These are phyloP conservation scores for Isoetes engelmannii DNA, from an alignment of 83 land plant genomes.

Conservation along the genomic window DNA sequence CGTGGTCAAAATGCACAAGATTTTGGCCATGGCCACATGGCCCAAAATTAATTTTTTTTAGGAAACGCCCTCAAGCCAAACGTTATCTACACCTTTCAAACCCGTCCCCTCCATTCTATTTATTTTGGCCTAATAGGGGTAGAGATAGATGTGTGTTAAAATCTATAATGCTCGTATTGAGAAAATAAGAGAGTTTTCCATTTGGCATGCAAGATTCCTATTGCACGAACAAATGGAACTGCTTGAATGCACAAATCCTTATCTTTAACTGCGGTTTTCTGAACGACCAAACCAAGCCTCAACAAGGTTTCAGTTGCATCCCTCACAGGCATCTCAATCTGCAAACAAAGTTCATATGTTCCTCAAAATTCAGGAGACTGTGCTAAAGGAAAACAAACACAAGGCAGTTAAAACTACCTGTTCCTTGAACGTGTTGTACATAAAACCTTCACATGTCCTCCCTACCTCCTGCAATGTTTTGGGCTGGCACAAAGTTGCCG, in stretches of 20 bases:
- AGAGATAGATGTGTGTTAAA: too few relatives aligned
- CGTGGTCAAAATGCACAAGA: too few relatives aligned
- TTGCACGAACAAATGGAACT: constrained; percentile 13
- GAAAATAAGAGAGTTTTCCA: constrained; percentile 12
- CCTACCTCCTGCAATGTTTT: constrained; percentile 10
- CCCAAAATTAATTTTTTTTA: too few relatives aligned
- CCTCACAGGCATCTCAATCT: constrained; percentile 31
- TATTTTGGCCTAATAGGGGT: too few relatives aligned
- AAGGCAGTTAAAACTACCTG: constrained; percentile 8
- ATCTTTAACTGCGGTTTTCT: background rate
- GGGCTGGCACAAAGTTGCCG: constrained; percentile 25
- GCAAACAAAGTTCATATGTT: background rate
- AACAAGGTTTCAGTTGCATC: constrained; percentile 16
- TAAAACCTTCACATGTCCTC: constrained; percentile 19
- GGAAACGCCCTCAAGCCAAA: too few relatives aligned
- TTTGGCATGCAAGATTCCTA: constrained; percentile 7
- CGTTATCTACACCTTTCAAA: too few relatives aligned
- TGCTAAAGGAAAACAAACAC: background rate
- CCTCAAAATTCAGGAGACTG: background rate
- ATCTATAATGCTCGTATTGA: too few relatives aligned
- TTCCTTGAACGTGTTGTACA: constrained; percentile 29
- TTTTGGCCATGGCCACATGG: too few relatives aligned
- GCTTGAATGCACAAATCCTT: background rate
- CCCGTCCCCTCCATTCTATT: too few relatives aligned
- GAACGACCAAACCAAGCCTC: constrained; percentile 18